Percentiles rank a stretch among this genome's conserved stretches.
These are phyloP conservation scores for Nymphaea thermarum DNA, from an alignment of 164 flowering plant genomes.

Conservation along the genomic window DNA sequence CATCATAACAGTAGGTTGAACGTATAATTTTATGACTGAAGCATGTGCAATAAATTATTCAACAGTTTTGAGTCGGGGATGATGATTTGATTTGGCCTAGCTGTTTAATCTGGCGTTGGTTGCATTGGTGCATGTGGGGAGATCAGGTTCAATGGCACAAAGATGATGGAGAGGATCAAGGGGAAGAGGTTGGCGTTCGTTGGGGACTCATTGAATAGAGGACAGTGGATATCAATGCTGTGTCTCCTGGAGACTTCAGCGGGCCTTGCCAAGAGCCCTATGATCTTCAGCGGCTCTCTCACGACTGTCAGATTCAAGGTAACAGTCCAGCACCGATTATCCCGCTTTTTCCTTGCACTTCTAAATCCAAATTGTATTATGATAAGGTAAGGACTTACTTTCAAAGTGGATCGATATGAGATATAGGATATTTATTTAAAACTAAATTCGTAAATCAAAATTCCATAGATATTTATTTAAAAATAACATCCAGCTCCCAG, in stretches of 20 bases:
- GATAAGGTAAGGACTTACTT: too few species aligned
- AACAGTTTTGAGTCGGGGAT: neutral
- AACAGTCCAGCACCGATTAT: slow-evolving; percentile 1
- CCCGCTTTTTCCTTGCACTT: too few species aligned
- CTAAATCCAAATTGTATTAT: too few species aligned
- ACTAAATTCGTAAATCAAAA: too few species aligned
- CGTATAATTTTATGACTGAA: neutral
- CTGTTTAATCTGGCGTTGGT: neutral
- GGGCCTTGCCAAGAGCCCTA: slow-evolving; percentile 52
- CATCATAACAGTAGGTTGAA: neutral
- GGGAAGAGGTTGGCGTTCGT: slow-evolving; percentile 93
- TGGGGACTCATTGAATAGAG: slow-evolving; percentile 92
- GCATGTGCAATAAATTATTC: neutral
- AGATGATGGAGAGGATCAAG: slow-evolving; percentile 89
- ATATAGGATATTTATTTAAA: too few species aligned
- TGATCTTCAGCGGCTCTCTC: slow-evolving; percentile 73
- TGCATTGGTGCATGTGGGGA: neutral
- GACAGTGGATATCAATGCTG: slow-evolving; percentile 97
- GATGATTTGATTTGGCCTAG: neutral
- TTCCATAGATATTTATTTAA: too few species aligned
- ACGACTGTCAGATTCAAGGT: slow-evolving; percentile 91
- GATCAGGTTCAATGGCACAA: slow-evolving; percentile 60
- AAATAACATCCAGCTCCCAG: too few species aligned
- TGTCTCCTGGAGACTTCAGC: slow-evolving; percentile 77
- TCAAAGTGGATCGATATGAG: too few species aligned